Percentiles rank a stretch among this genome's conserved stretches.
Conservation (phyloP, 805 yeast genomes). For the Candida odintsovae region DNA sequence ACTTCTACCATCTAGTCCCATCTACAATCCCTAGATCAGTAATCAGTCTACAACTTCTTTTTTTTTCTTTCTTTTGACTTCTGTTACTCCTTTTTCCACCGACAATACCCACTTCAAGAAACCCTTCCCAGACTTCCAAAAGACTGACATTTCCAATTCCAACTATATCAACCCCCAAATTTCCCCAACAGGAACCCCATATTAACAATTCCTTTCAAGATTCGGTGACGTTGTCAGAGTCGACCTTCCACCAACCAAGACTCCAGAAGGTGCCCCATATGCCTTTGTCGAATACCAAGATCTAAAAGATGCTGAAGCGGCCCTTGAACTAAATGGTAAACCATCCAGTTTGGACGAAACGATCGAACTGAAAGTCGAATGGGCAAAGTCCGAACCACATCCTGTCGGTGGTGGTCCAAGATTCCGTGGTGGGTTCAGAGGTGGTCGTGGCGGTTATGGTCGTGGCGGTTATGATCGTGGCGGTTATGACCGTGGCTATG, state of each 20-base stretch:
- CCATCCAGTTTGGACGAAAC: slow-evolving; percentile 35
- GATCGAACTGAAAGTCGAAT: slow-evolving; percentile 42
- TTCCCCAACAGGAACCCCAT: not conserved
- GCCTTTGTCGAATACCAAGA: slow-evolving; percentile 59
- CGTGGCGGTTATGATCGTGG: slow-evolving; percentile 2
- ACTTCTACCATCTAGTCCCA: not conserved
- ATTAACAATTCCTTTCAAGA: slow-evolving; percentile 24
- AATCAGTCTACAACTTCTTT: not conserved
- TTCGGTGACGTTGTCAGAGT: slow-evolving; percentile 53
- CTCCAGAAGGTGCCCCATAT: slow-evolving; percentile 51
- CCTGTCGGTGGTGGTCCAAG: slow-evolving; percentile 29
- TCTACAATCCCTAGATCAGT: not conserved
- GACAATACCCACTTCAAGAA: not conserved
- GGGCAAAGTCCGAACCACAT: slow-evolving; percentile 52
- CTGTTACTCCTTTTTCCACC: not conserved
- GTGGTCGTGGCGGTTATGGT: slow-evolving; percentile 11
- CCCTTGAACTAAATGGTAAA: slow-evolving; percentile 41
- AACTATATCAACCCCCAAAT: not conserved
- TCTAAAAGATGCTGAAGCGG: slow-evolving; percentile 47
- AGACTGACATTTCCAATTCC: not conserved
- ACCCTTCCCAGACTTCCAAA: not conserved
- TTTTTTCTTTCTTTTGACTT: too few relatives aligned
- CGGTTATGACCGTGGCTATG: slow-evolving; percentile 9
- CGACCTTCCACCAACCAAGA: slow-evolving; percentile 58
- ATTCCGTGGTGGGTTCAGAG: slow-evolving; percentile 14